Evolutionary conservation across 768 basidiomycete species (phyloP).

Genomic region (Lactifluus subvellereus): DNA sequence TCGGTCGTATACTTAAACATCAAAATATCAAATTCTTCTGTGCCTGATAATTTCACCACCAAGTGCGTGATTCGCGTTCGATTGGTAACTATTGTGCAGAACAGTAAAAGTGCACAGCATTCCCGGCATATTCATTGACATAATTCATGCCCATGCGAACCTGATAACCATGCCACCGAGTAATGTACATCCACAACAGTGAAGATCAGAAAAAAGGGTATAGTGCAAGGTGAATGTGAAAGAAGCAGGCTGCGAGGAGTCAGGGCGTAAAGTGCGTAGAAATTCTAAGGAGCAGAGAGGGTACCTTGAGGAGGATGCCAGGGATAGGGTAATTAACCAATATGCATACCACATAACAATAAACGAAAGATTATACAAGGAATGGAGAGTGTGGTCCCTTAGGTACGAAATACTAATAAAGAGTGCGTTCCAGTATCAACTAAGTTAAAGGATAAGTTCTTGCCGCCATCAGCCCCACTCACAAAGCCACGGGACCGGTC

Average conservation of each 20-base stretch:
- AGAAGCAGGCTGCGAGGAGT: constrained; percentile 3
- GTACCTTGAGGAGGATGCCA: background rate
- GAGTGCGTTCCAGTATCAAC: constrained; percentile 10
- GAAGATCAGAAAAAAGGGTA: constrained; percentile 7
- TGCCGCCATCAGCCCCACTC: background rate
- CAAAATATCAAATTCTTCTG: background rate
- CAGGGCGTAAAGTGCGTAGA: background rate
- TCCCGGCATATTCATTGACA: background rate
- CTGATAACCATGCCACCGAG: constrained; percentile 9
- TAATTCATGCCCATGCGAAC: background rate
- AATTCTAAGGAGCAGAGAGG: background rate
- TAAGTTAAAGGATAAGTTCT: background rate
- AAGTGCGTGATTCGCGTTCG: background rate
- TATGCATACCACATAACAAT: constrained; percentile 17
- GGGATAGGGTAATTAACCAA: constrained; percentile 8
- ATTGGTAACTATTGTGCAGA: background rate
- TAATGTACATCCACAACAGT: constrained; percentile 20
- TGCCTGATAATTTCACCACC: background rate
- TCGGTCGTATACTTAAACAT: background rate
- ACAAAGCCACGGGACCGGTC: background rate
- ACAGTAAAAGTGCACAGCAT: background rate
- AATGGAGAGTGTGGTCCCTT: background rate
- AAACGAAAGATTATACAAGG: constrained; percentile 10
- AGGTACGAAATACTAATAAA: background rate
- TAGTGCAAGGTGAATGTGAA: constrained; percentile 3